Evolutionary conservation across 768 basidiomycete genomes (phyloP), one percentile per base, ranked within the genome.

Genomic region (Trichaptum fuscoviolaceum): DNA sequence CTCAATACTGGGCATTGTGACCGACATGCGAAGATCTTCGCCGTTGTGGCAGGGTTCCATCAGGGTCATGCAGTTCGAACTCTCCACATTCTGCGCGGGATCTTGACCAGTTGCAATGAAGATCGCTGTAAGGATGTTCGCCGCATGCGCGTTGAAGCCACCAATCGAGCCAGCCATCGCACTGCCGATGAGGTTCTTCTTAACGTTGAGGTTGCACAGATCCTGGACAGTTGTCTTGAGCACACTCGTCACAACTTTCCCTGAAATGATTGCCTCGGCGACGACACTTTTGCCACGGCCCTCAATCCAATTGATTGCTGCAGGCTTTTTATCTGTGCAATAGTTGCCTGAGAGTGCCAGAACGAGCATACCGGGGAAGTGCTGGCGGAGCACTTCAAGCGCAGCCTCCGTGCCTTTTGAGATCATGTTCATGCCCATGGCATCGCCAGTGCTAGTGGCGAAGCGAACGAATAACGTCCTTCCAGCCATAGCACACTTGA

Each of bases 391-490:
- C 24, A 82, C 84, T 72, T 91, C 94, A 15, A 99, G 84, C 24
- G 95, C 95, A 78, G 92, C 92, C 81, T 99, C 97, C 10, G 95
- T 95, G 2, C 96, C 97, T 79, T 99, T 99, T 9, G 91, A 93
- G 74, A 99, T 97, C 97, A 99, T 99, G 82, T 99, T 99, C 97
- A 99, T 99, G 20, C 97, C 97, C 96, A 99, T 99, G 57, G 97
- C 96, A 73, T 99, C 96, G 34, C 96, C 97, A 0, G 97, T 99
- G 65, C 87, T 88, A 17, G 95, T 97, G 67, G 92, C 91, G 73
- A 99, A 98, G 61, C 97, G 87, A 25, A 98, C 88, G 74, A 89
- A 99, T 52, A 99, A 80, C 52, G 95, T 96, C 57, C 97, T 86
- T 6, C 97, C 97, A 7, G 97, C 97, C 76, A 99, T 80, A 5